Conservation (phyloP, 352 stramenopile species). For the Globisporangium orthogonon region DNA sequence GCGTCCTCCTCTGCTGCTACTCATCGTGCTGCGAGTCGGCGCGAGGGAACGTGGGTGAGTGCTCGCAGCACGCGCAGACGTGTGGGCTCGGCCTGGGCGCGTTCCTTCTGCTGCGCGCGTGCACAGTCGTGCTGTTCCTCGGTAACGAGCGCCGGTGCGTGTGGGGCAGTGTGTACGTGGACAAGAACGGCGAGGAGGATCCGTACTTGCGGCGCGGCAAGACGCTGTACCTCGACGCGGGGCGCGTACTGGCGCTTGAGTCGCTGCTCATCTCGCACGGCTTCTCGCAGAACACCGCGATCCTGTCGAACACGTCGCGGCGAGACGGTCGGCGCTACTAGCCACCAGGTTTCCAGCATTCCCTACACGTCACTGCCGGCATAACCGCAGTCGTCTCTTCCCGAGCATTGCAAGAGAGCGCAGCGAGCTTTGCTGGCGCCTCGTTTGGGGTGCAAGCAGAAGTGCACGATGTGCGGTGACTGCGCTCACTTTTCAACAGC, state of each 20-base stretch:
- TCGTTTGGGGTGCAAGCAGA: no score
- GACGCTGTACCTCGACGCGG: constrained; percentile 60
- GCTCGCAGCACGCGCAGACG: constrained; percentile 58
- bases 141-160: constrained; percentile 75
- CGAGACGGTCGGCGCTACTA: constrained; percentile 76
- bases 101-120: constrained; percentile 69
- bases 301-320: constrained; percentile 70
- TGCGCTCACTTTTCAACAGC: no score
- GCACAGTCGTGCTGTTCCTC: constrained; percentile 79
- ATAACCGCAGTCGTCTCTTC: no score
- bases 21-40: constrained; percentile 56
- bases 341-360: not conserved
- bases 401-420: no score
- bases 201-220: constrained; percentile 72
- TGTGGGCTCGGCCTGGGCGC: constrained; percentile 56
- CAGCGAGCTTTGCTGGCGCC: no score
- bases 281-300: constrained; percentile 71
- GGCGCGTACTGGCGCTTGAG: constrained; percentile 50
- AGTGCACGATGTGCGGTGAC: no score
- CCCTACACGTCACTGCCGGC: no score
- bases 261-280: constrained; percentile 65
- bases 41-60: constrained; percentile 59
- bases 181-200: constrained; percentile 85
- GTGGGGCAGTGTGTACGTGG: constrained; percentile 79
- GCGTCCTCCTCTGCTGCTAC: constrained; percentile 72